Evolutionary conservation across 106 monocot genomes (phyloP), one percentile per base, ranked within the genome.

Genomic region (Alisma plantagoaquatica): DNA sequence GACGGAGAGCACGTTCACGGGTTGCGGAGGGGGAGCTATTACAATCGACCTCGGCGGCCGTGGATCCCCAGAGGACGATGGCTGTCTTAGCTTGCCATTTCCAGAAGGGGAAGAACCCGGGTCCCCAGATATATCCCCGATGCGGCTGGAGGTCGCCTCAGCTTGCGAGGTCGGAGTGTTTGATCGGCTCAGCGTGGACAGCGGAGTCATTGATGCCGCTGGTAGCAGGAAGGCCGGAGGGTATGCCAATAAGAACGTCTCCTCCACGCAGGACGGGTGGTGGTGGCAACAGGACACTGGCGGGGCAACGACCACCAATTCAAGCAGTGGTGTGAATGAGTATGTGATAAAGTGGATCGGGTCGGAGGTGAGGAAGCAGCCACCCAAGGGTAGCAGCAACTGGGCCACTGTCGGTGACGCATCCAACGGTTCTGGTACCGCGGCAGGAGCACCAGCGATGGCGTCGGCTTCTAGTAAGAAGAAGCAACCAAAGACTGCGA

Each of bases 321-420:
- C 51, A 10, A 62, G 73, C 8, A 63, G 23, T 16, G 26, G 45
- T 23, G 60, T 77, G 2, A 98, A 89, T 71, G 96, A 98, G 46
- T 98, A 98, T 49, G 96, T 98, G 54, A 89, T 98, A 89, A 81
- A 98, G 46, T 98, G 96, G 96, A 89, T 98, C 44, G 66, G 76
- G 18, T 81, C 89, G 5, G 96, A 98, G 68, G 76, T 98, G 41
- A 81, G 77, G 75, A 98, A 84, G 53, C 76, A 85, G 71, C 60
- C 81, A 38, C 89, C 89, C 0, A 79, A 69, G 65, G 65, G 73
- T 11, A 70, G 73, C n/a, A n/a, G n/a, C n/a, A n/a, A n/a, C n/a
- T n/a, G n/a, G n/a, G n/a, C n/a, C n/a, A n/a, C n/a, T n/a, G n/a
- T n/a, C n/a, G n/a, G n/a, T n/a, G n/a, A n/a, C n/a, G n/a, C n/a